These are phyloP conservation scores for Stygiomarasmius scandens DNA, from an alignment of 1,284 basidiomycete species.

Conservation along the genomic window DNA sequence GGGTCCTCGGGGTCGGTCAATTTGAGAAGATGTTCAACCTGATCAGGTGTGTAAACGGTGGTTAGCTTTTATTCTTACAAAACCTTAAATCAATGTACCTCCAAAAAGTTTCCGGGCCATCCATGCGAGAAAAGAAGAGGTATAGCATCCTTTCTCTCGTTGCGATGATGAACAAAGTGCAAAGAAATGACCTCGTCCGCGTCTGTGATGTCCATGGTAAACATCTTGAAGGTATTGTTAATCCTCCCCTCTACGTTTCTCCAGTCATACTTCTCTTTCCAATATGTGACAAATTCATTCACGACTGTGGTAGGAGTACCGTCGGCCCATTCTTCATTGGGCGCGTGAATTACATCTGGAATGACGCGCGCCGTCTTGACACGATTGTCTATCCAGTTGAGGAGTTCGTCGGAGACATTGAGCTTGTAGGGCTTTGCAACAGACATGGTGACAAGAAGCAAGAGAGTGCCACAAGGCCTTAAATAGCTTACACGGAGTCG, in stretches of 20 bases:
- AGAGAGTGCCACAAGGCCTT: too few relatives aligned
- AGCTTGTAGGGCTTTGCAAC: slow-evolving; percentile 35
- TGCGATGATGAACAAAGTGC: slow-evolving; percentile 47
- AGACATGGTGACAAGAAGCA: slow-evolving; percentile 13
- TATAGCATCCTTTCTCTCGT: slow-evolving; percentile 36
- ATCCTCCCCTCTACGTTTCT: slow-evolving; percentile 37
- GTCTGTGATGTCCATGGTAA: slow-evolving; percentile 38
- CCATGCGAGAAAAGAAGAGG: slow-evolving; percentile 51
- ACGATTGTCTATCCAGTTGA: slow-evolving; percentile 34
- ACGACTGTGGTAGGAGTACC: slow-evolving; percentile 41
- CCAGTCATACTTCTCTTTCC: slow-evolving; percentile 44
- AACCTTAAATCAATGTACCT: slow-evolving; percentile 33
- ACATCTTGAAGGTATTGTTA: slow-evolving; percentile 42
- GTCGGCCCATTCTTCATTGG: slow-evolving; percentile 41
- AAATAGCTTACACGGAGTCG: too few relatives aligned
- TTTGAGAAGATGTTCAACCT: slow-evolving; percentile 30
- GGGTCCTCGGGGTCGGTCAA: slow-evolving; percentile 28
- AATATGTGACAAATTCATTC: slow-evolving; percentile 36
- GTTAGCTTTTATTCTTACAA: slow-evolving; percentile 21
- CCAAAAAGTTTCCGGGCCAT: slow-evolving; percentile 50
- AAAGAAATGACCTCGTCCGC: slow-evolving; percentile 38
- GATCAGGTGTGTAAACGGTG: slow-evolving; percentile 23
- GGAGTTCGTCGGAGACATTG: slow-evolving; percentile 31
- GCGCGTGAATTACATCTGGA: slow-evolving; percentile 37
- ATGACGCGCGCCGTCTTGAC: slow-evolving; percentile 35